Evolutionary conservation across 352 stramenopile genomes (phyloP).

Genomic region (Globisporangium yorkense): DNA sequence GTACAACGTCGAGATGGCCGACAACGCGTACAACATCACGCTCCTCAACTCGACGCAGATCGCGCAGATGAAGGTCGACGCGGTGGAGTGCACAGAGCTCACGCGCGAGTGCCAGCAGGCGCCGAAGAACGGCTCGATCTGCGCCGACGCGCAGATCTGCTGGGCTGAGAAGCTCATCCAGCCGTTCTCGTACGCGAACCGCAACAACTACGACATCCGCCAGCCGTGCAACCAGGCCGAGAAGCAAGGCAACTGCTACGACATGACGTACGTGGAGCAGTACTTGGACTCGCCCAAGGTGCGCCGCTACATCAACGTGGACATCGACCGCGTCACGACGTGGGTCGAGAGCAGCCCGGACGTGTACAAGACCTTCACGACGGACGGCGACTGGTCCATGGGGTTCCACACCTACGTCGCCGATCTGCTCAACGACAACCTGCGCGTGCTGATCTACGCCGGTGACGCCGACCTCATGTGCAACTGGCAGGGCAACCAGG

Average conservation of each 20-base stretch:
- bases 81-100: slow-evolving; percentile 31
- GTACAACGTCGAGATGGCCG: slow-evolving; percentile 51
- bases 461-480: slow-evolving; percentile 95
- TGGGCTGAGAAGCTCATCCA: slow-evolving; percentile 35
- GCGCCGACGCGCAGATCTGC: slow-evolving; percentile 25
- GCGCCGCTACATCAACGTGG: slow-evolving; percentile 19
- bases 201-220: slow-evolving; percentile 63
- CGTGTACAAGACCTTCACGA: slow-evolving; percentile 78
- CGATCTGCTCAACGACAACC: slow-evolving; percentile 67
- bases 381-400: slow-evolving; percentile 89
- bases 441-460: slow-evolving; percentile 91
- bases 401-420: slow-evolving; percentile 72
- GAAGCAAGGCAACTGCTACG: slow-evolving; percentile 21
- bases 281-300: slow-evolving; percentile 53
- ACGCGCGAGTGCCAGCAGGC: slow-evolving; percentile 24
- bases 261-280: slow-evolving; percentile 25
- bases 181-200: slow-evolving; percentile 26
- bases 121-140: slow-evolving; percentile 17
- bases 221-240: slow-evolving; percentile 16
- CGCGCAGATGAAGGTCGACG: slow-evolving; percentile 30
- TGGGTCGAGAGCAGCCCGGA: slow-evolving; percentile 89
- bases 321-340: slow-evolving; percentile 8
- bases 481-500: slow-evolving; percentile 95
- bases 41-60: slow-evolving; percentile 32
- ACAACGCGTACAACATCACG: slow-evolving; percentile 69